phyloP scores from a whole-genome alignment of 176 grass and related monocot species.

The Puya raimondii region DNA sequence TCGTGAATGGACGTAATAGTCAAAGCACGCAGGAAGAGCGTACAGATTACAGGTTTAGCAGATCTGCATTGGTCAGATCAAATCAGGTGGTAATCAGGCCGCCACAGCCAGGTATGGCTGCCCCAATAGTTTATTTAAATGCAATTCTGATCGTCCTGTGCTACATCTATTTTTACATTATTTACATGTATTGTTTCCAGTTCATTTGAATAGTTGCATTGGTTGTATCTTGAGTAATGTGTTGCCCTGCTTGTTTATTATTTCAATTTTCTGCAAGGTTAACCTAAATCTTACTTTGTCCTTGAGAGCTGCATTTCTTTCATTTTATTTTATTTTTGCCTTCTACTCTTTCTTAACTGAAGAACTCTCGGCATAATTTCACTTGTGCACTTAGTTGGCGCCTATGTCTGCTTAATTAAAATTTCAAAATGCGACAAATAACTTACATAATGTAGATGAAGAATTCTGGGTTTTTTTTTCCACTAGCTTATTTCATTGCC shows the following conservation, averaged over 20 bases:
- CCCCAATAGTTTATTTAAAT: not conserved
- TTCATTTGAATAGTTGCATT: not conserved
- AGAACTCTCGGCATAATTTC: too few species aligned
- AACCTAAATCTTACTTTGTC: too few species aligned
- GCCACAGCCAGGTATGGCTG: conserved; percentile 33
- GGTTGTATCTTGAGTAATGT: not conserved
- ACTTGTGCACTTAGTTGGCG: too few species aligned
- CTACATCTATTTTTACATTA: not conserved
- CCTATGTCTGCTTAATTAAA: too few species aligned
- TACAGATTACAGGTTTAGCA: conserved; percentile 15
- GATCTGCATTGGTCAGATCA: conserved; percentile 16
- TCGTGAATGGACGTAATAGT: conserved; percentile 16
- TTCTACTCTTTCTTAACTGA: too few species aligned
- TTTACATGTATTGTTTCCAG: not conserved
- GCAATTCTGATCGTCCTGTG: not conserved
- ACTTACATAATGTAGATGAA: too few species aligned
- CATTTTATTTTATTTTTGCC: too few species aligned
- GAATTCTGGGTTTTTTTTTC: too few species aligned
- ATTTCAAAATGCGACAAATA: too few species aligned
- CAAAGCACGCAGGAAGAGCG: conserved; percentile 11
- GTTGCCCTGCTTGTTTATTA: not conserved
- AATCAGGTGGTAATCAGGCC: conserved; percentile 31
- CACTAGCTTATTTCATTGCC: too few species aligned
- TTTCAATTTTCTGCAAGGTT: too few species aligned
- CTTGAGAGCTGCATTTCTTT: too few species aligned